phyloP scores from a whole-genome alignment of 2,329 filamentous ascomycete species.

The Aspergillus sp. region DNA sequence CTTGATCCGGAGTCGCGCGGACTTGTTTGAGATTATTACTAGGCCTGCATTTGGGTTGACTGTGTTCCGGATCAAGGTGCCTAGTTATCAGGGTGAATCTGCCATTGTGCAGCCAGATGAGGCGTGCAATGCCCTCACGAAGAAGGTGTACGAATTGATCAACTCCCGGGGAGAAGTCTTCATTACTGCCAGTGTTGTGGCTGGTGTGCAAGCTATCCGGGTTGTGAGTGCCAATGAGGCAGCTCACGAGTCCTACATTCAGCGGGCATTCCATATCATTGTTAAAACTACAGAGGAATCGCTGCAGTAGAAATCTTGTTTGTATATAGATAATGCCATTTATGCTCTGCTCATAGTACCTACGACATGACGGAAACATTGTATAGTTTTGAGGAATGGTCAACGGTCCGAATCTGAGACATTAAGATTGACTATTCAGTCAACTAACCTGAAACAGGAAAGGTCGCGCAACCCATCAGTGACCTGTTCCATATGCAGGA shows the following conservation, averaged over 20 bases:
- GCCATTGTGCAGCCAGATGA: constrained; percentile 32
- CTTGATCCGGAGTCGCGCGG: constrained; percentile 51
- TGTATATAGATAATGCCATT: neutral
- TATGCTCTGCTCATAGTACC: neutral
- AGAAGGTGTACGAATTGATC: constrained; percentile 66
- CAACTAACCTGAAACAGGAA: too few species aligned
- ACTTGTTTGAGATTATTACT: constrained; percentile 71
- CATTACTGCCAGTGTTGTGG: constrained; percentile 69
- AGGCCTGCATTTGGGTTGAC: constrained; percentile 71
- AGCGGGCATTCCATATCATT: constrained; percentile 66
- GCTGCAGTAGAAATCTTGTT: constrained; percentile 8
- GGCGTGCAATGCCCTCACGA: constrained; percentile 61
- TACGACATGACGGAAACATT: neutral
- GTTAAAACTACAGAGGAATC: constrained; percentile 57
- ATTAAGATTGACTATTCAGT: too few species aligned
- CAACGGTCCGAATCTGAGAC: too few species aligned
- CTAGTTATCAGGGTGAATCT: neutral
- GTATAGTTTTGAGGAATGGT: too few species aligned
- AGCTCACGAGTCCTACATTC: constrained; percentile 65
- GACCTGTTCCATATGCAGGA: too few species aligned
- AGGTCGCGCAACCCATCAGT: too few species aligned
- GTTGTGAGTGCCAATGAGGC: constrained; percentile 67
- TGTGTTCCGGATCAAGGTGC: constrained; percentile 60
- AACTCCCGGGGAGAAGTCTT: constrained; percentile 73
- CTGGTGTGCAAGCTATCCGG: constrained; percentile 68